phyloP scores from a whole-genome alignment of 176 grass and related monocot species.

The Panicum miliaceum region DNA sequence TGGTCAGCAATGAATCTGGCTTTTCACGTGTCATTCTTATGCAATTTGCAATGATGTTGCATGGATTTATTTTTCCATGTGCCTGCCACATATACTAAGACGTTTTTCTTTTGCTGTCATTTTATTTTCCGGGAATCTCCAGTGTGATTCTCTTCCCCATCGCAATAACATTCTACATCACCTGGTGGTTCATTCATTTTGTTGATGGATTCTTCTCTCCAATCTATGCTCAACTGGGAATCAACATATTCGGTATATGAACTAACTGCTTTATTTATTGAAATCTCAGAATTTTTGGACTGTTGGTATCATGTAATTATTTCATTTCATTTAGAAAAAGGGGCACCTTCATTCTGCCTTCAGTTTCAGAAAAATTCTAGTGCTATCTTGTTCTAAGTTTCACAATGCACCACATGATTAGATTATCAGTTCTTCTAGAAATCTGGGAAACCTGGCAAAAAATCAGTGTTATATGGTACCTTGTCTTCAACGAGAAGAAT shows the following conservation, averaged over 20 bases:
- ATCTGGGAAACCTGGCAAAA: conserved; percentile 3
- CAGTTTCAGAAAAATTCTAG: neutral
- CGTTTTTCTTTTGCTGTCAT: conserved; percentile 11
- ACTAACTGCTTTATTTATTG: neutral
- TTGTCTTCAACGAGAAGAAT: conserved; percentile 20
- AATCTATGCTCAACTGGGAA: conserved; percentile 90
- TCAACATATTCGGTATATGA: conserved; percentile 85
- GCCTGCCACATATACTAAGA: conserved; percentile 26
- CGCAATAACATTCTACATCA: conserved; percentile 97
- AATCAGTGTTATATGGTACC: conserved; percentile 11
- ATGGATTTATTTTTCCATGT: conserved; percentile 16
- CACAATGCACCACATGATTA: conserved; percentile 2
- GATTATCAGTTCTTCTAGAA: neutral
- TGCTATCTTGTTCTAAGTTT: neutral
- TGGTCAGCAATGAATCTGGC: neutral
- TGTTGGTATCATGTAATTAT: neutral
- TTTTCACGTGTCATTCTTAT: neutral
- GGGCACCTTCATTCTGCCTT: neutral
- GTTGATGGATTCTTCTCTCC: conserved; percentile 97
- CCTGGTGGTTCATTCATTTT: conserved; percentile 99
- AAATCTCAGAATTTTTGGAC: conserved; percentile 8
- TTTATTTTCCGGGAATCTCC: conserved; percentile 30
- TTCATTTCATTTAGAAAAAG: conserved; percentile 19
- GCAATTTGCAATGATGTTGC: conserved; percentile 6
- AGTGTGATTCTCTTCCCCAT: conserved; percentile 96